Conservation (phyloP, 1,139 yeast genomes). For the Magnusiomyces paraingens region DNA sequence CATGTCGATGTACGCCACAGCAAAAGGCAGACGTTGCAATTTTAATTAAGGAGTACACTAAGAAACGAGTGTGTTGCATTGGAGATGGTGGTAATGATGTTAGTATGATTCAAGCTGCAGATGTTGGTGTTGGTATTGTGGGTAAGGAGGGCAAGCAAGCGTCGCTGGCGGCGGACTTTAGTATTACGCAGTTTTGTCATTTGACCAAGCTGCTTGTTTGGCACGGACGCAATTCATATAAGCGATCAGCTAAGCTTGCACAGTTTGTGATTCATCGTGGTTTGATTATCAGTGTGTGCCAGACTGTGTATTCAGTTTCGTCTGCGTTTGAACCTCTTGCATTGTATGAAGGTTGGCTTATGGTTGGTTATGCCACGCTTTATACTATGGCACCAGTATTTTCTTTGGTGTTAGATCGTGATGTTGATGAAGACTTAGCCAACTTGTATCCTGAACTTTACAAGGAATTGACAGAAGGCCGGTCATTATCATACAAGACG, state of each 20-base stretch:
- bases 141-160: slow-evolving; percentile 99
- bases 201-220: slow-evolving; percentile 79
- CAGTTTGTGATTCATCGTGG: slow-evolving; percentile 98
- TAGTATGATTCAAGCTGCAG: slow-evolving; percentile 97
- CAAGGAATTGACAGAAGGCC: slow-evolving; percentile 84
- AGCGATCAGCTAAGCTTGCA: slow-evolving; percentile 88
- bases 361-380: slow-evolving; percentile 97
- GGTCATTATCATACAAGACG: slow-evolving; percentile 75
- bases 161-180: slow-evolving; percentile 93
- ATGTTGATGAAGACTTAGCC: slow-evolving; percentile 85
- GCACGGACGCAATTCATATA: slow-evolving; percentile 98
- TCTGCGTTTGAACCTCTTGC: slow-evolving; percentile 91
- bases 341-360: slow-evolving; percentile 88
- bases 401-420: slow-evolving; percentile 83
- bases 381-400: slow-evolving; percentile 99
- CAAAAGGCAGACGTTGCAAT: slow-evolving; percentile 95
- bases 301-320: slow-evolving; percentile 83
- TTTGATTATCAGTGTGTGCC: slow-evolving; percentile 88
- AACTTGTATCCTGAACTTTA: slow-evolving; percentile 90
- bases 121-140: slow-evolving; percentile 97
- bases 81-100: slow-evolving; percentile 99
- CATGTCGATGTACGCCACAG: slow-evolving; percentile 98
- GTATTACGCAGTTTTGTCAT: slow-evolving; percentile 87
- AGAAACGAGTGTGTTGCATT: slow-evolving; percentile 90
- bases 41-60: slow-evolving; percentile 68